Percentiles rank a stretch among this genome's conserved stretches.
Evolutionary conservation across 208 protist species (phyloP).

Genomic region (Endotrypanum monterogeii): DNA sequence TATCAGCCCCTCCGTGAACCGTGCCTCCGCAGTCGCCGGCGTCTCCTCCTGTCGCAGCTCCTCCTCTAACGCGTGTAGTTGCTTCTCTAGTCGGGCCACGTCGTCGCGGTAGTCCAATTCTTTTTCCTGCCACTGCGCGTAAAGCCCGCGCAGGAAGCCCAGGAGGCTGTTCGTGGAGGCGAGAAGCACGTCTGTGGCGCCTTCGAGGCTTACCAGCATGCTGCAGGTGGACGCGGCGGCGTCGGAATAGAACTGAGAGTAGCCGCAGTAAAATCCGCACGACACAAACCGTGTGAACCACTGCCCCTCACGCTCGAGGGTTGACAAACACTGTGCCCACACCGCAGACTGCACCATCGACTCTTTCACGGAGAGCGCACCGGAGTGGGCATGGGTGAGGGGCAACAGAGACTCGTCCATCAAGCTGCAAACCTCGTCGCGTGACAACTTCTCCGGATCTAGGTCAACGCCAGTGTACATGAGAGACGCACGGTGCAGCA

Average conservation of each 20-base stretch:
- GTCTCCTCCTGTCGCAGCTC: conserved; percentile 54
- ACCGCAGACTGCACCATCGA: neutral
- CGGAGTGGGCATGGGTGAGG: conserved; percentile 28
- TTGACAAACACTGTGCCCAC: conserved; percentile 29
- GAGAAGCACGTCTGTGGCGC: conserved; percentile 58
- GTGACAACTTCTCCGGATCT: neutral
- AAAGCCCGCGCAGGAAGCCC: conserved; percentile 52
- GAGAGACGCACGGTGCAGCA: conserved; percentile 46
- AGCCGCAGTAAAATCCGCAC: conserved; percentile 38
- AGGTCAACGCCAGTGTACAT: neutral
- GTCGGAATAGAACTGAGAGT: conserved; percentile 46
- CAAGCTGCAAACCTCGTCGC: neutral
- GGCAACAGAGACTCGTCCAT: conserved; percentile 44
- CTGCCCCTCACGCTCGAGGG: conserved; percentile 52
- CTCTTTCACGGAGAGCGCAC: conserved; percentile 13
- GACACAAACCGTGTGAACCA: conserved; percentile 66
- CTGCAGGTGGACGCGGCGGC: conserved; percentile 41
- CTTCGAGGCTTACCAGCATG: conserved; percentile 62
- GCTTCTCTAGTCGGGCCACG: conserved; percentile 52
- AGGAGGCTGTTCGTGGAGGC: conserved; percentile 32
- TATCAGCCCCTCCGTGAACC: conserved; percentile 61
- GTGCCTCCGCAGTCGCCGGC: conserved; percentile 44
- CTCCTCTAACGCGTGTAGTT: conserved; percentile 37
- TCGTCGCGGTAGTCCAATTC: conserved; percentile 69
- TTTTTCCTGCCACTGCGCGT: conserved; percentile 56